Evolutionary conservation across 306 rosid species (phyloP), one percentile per base, ranked within the genome.

Genomic region (Vigna nakashimae): DNA sequence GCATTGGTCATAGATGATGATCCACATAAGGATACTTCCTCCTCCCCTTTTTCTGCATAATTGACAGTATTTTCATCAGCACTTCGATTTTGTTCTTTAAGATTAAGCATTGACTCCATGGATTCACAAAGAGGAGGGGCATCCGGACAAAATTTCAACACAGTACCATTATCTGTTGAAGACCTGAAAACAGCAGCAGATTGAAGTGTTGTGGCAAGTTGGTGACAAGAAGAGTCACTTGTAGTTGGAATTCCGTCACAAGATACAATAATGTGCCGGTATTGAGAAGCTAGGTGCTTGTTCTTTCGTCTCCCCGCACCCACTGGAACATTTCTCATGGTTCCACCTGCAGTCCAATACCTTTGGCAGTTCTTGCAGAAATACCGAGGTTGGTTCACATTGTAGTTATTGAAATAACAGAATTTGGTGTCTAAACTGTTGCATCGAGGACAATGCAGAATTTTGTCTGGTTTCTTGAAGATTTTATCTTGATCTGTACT

Each of bases 261-360:
- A 14, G 93, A 74, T 65, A 75, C 90, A 4, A 88, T 82, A 16
- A 85, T 68, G 12, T 82, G 90, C n/a, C 45, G 87, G 77, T 53
- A 90, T 16, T 86, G 94, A 60, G 91, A 86, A 46, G 87, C 79
- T 15, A 90, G 65, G 14, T 88, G 90, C 76, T 88, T 90, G 83
- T 91, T 90, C 85, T 88, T 88, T 46, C 97, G 86, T 56, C 94
- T 77, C 28, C 97, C 94, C 0, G 97, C 92, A 17, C 97, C 97
- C 1, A 91, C 78, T 0, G 97, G 92, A 82, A 91, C 90, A 62
- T 82, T 90, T 74, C 97, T 88, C 89, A 87, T 85, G 9, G 94
- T 84, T 49, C 97, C 97, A 4, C 97, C 97, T 0, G 94, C 94
- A 0, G 97, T 91, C 97, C 97, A 90, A 73, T 88, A 91, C 64